These are phyloP conservation scores for Populus nigra DNA, from an alignment of 345 rosid genomes.

Conservation along the genomic window DNA sequence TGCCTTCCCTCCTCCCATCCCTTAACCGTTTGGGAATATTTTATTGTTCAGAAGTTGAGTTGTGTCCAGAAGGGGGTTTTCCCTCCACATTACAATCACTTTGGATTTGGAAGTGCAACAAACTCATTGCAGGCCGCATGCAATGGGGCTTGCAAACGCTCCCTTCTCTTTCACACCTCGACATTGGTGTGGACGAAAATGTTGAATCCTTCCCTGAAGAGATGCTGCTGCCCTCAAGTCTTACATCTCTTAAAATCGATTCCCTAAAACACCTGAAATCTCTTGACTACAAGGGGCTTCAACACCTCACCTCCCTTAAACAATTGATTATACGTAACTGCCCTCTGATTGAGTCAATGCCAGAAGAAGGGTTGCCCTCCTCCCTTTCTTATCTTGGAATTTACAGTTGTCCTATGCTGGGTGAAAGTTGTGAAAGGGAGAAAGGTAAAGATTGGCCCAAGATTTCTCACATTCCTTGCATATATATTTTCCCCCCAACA, in stretches of 20 bases:
- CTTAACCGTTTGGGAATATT: background rate
- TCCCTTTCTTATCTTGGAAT: background rate
- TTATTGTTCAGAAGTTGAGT: conserved; percentile 10
- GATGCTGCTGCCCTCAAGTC: conserved; percentile 4
- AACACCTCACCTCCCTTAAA: background rate
- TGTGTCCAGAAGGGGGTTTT: conserved; percentile 1
- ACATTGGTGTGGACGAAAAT: background rate
- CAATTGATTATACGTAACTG: background rate
- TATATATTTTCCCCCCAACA: too few relatives aligned
- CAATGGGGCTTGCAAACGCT: conserved; percentile 1
- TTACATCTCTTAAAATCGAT: background rate
- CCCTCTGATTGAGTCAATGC: background rate
- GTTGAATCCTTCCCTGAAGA: conserved; percentile 11
- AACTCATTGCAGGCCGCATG: conserved; percentile 1
- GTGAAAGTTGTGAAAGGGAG: background rate
- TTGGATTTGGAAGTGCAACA: background rate
- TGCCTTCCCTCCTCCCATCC: conserved; percentile 4
- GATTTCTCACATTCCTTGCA: background rate
- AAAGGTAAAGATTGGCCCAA: background rate
- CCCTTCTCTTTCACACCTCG: background rate
- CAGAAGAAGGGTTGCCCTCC: conserved; percentile 1
- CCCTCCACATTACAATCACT: conserved; percentile 3
- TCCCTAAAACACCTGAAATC: background rate
- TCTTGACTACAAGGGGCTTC: conserved; percentile 1
- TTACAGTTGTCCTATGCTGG: background rate